Base-by-base conservation (phyloP, 2,329 filamentous ascomycete genomes). In the Plectosphaerella plurivora region DNA sequence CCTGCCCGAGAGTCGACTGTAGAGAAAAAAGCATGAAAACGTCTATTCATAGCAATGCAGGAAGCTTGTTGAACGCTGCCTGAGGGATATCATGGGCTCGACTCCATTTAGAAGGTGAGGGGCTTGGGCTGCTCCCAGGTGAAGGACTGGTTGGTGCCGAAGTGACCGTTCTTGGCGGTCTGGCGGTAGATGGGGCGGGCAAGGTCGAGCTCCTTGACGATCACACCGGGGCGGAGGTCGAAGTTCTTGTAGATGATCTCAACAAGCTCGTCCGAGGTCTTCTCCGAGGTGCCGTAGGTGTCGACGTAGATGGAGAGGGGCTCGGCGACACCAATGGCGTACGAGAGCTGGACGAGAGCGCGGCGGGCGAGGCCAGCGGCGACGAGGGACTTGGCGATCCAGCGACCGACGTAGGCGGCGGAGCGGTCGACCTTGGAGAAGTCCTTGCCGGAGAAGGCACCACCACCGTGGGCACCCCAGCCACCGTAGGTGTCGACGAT, bases 371-470 rank as follows among this genome's bases (percentile, higher is more conserved):
- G 88, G 66, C 88, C 87, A 65, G 93, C 89, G 66, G 86, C 77
- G 64, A 99, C 90, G 60, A 99, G 84, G 42, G 94, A 99, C 85
- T 99, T 99, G 78, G 94, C 94, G 73, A 99, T 92, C 94, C 94
- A 99, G 73, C 94, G 91, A 63, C 84, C 92, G 64, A 97, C 86
- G 80, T 99, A 99, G 68, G 94, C 94, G 62, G 94, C 94, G 51
- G 94, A 97, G 66, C 94, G 90, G 73, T 99, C 94, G 76, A 99
- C 94, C 86, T 99, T 99, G 84, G 91, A 97, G 86, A 97, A 99
- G 76, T 99, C 94, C 88, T 99, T 99, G 69, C 94, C 94, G 67
- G 94, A 97, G 89, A 99, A 99, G 74, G 94, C 94, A 88, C 94
- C 94, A 82, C 94, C 94, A 83, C 94, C 94, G 83, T 99, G 94